Conservation (phyloP, 108 stramenopile species). For the Nitzschia sp. region DNA sequence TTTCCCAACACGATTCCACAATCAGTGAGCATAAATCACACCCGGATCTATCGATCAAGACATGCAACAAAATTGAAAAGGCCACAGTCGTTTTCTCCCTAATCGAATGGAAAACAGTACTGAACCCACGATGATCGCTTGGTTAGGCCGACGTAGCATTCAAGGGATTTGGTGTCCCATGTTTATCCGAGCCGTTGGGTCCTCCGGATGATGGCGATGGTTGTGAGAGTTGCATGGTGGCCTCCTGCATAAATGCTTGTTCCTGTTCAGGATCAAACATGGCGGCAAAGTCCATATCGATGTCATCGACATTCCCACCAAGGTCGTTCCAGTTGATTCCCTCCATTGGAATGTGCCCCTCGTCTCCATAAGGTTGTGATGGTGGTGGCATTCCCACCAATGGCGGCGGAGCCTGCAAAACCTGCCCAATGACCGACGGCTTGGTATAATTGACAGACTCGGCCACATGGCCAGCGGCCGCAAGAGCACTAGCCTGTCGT, state of each 20-base stretch:
- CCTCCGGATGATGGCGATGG: not conserved
- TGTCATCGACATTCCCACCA: conserved; percentile 42
- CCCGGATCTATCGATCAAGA: too few relatives aligned
- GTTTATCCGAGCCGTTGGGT: not conserved
- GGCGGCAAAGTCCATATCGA: conserved; percentile 89
- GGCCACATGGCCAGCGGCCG: conserved; percentile 81
- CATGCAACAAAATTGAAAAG: too few relatives aligned
- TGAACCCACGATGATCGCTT: not conserved
- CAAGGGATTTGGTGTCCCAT: conserved; percentile 14
- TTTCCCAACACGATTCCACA: too few relatives aligned
- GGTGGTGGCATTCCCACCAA: conserved; percentile 24
- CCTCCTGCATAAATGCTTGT: conserved; percentile 13
- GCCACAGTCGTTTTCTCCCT: too few relatives aligned
- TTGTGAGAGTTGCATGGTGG: not conserved
- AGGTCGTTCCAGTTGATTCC: conserved; percentile 28
- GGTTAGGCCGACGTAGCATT: not conserved
- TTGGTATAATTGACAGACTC: conserved; percentile 38
- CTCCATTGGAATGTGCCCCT: conserved; percentile 18
- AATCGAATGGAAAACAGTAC: too few relatives aligned
- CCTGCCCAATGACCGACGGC: conserved; percentile 32
- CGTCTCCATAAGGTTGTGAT: not conserved
- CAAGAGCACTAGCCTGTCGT: conserved; percentile 82
- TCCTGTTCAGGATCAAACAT: conserved; percentile 68
- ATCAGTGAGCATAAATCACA: too few relatives aligned
- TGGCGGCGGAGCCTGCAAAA: conserved; percentile 53